phyloP scores from a whole-genome alignment of 345 rosid genomes.

The Citrus medica region DNA sequence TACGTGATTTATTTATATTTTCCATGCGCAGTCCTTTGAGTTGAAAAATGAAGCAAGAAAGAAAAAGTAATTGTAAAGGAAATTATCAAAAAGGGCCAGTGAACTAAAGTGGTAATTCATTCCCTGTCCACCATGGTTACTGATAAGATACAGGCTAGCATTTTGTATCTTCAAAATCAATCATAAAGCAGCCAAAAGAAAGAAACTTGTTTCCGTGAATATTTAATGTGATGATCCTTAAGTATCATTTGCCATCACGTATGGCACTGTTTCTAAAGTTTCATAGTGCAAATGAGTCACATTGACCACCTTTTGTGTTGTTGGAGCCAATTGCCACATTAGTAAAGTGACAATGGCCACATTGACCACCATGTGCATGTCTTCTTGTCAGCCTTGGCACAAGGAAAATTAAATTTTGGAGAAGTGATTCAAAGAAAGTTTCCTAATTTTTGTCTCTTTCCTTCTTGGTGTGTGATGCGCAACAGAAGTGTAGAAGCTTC shows the following conservation, averaged over 20 bases:
- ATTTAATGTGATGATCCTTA: not conserved
- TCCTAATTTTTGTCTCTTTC: too few species aligned
- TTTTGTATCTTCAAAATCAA: not conserved
- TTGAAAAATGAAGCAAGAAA: not conserved
- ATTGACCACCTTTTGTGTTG: not conserved
- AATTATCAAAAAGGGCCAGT: not conserved
- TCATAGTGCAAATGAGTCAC: not conserved
- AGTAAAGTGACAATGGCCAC: not conserved
- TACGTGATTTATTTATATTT: not conserved
- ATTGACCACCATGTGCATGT: not conserved
- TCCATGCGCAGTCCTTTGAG: not conserved
- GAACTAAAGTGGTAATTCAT: not conserved
- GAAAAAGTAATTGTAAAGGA: not conserved
- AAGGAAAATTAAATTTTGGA: too few species aligned
- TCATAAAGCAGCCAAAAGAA: not conserved
- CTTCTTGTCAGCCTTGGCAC: too few species aligned
- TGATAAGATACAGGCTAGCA: not conserved
- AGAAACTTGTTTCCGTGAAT: not conserved
- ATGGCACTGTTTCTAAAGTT: not conserved
- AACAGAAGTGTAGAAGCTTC: too few species aligned
- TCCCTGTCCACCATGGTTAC: not conserved
- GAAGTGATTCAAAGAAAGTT: too few species aligned
- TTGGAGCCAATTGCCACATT: not conserved
- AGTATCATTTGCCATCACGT: not conserved
- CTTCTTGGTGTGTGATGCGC: too few species aligned